Conservation (phyloP, 2,329 filamentous ascomycete genomes). For the Phyllosticta citriasiana region DNA sequence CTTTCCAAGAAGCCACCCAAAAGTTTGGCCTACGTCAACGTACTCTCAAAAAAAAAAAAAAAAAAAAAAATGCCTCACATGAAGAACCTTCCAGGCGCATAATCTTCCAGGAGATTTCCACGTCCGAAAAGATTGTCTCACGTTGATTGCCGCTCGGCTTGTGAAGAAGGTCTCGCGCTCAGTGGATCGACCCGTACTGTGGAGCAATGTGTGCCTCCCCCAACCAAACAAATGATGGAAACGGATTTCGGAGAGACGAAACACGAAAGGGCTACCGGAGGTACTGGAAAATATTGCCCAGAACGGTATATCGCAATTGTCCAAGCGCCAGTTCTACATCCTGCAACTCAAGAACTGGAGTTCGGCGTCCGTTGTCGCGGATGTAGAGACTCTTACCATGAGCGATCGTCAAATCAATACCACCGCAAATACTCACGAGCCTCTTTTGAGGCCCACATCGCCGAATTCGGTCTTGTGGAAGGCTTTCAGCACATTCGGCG, state of each 20-base stretch:
- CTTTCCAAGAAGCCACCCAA: not conserved
- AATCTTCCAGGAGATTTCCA: not conserved
- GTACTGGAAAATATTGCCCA: not conserved
- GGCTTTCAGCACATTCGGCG: too few species aligned
- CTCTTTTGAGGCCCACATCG: not conserved
- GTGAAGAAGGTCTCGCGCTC: not conserved
- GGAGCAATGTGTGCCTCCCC: not conserved
- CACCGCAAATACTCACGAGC: not conserved
- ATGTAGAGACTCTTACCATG: not conserved
- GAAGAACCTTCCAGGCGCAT: not conserved
- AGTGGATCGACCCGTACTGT: not conserved
- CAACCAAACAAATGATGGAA: not conserved
- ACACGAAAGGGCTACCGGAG: too few species aligned
- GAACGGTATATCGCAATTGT: not conserved
- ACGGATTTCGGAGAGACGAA: not conserved
- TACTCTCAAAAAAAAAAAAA: not conserved
- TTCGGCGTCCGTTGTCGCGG: not conserved
- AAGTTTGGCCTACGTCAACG: not conserved
- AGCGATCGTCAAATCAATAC: not conserved
- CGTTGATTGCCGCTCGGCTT: not conserved
- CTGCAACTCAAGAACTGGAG: not conserved
- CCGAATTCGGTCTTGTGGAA: not conserved
- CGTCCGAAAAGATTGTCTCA: not conserved
- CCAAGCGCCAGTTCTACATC: not conserved
- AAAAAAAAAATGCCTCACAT: not conserved